These are phyloP conservation scores for Candida glucosophila DNA, from an alignment of 1,139 yeast species.

Conservation along the genomic window DNA sequence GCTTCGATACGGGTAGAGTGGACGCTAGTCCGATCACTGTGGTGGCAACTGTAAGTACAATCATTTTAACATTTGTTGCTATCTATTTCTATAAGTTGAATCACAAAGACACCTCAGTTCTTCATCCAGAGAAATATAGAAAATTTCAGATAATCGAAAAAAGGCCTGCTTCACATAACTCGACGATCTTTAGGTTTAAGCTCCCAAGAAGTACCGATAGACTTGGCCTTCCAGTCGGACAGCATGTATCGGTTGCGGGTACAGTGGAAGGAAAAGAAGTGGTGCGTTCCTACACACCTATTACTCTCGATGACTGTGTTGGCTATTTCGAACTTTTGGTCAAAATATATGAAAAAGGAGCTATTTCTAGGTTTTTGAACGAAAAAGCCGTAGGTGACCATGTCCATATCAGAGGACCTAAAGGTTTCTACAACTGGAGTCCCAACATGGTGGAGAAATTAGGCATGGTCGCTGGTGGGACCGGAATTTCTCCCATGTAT, in stretches of 20 bases:
- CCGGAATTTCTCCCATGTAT: conserved; percentile 92
- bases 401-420: conserved; percentile 70
- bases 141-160: conserved; percentile 80
- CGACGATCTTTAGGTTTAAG: conserved; percentile 80
- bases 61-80: conserved; percentile 30
- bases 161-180: conserved; percentile 70
- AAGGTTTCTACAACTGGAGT: conserved; percentile 80
- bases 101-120: conserved; percentile 41
- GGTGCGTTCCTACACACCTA: conserved; percentile 90
- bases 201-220: conserved; percentile 69
- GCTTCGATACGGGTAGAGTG: too few relatives aligned
- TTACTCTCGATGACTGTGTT: conserved; percentile 73
- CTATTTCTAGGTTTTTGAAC: conserved; percentile 71
- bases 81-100: conserved; percentile 27
- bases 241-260: conserved; percentile 78
- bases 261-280: conserved; percentile 63
- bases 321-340: conserved; percentile 88
- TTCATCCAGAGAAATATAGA: conserved; percentile 60
- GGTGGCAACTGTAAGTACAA: conserved; percentile 35
- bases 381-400: conserved; percentile 45
- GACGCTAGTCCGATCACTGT: conserved; percentile 32
- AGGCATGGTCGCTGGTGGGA: conserved; percentile 89
- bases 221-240: conserved; percentile 91
- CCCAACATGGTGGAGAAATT: conserved; percentile 76
- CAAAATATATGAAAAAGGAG: conserved; percentile 89